Evolutionary conservation across 1,139 yeast genomes (phyloP).

Genomic region (Debaryomycetaceae sp.): DNA sequence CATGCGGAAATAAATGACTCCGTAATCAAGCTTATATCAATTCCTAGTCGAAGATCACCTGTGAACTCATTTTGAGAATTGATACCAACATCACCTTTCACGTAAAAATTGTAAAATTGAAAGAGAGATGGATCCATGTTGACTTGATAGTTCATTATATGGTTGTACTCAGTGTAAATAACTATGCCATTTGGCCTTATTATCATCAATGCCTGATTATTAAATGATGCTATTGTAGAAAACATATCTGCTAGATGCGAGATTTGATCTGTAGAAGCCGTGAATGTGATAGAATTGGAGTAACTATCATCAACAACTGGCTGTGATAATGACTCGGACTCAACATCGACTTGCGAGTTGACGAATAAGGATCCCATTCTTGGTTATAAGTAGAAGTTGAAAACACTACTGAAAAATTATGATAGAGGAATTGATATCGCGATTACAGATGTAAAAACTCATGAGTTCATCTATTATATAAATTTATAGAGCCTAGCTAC

Average conservation of each 20-base stretch:
- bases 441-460: background rate
- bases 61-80: slow-evolving; percentile 6
- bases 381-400: background rate
- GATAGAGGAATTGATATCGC: background rate
- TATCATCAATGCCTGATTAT: slow-evolving; percentile 34
- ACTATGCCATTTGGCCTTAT: slow-evolving; percentile 31
- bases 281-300: slow-evolving; percentile 14
- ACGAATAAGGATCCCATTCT: slow-evolving; percentile 5
- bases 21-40: slow-evolving; percentile 34
- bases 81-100: slow-evolving; percentile 8
- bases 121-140: slow-evolving; percentile 39
- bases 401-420: background rate
- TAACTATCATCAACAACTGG: background rate
- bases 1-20: slow-evolving; percentile 35
- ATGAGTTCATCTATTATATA: background rate
- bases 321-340: background rate
- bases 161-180: slow-evolving; percentile 37
- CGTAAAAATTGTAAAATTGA: slow-evolving; percentile 22
- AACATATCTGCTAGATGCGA: slow-evolving; percentile 39
- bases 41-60: slow-evolving; percentile 30
- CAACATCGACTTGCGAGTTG: background rate
- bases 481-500: background rate
- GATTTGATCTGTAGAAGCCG: slow-evolving; percentile 39
- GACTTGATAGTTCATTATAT: slow-evolving; percentile 33
- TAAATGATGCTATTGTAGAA: slow-evolving; percentile 30